Evolutionary conservation across 495 filamentous ascomycete genomes (phyloP).

Genomic region (Cryomyces antarcticus): DNA sequence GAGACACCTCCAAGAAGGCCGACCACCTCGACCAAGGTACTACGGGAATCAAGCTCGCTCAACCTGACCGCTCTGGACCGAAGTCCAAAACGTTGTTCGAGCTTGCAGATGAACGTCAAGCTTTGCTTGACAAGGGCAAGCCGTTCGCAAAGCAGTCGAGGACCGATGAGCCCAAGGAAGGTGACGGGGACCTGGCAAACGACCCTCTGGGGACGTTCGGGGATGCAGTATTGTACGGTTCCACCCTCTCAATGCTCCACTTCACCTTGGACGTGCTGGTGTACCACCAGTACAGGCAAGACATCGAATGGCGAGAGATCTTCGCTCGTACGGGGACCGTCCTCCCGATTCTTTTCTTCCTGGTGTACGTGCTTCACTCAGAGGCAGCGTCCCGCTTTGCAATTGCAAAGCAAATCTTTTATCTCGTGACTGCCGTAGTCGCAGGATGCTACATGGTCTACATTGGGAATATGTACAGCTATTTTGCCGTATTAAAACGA

Average conservation of each 20-base stretch:
- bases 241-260: slow-evolving; percentile 61
- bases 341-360: slow-evolving; percentile 34
- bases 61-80: slow-evolving; percentile 36
- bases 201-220: slow-evolving; percentile 30
- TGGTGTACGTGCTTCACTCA: slow-evolving; percentile 39
- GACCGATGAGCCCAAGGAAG: slow-evolving; percentile 13
- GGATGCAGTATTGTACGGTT: slow-evolving; percentile 43
- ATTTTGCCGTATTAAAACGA: slow-evolving; percentile 79
- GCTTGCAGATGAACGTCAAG: slow-evolving; percentile 36
- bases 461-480: slow-evolving; percentile 57
- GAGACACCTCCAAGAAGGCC: background rate
- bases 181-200: slow-evolving; percentile 12
- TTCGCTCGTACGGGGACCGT: slow-evolving; percentile 29
- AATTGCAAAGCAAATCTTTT: slow-evolving; percentile 35
- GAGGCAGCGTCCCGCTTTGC: slow-evolving; percentile 6
- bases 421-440: slow-evolving; percentile 30
- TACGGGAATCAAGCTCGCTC: slow-evolving; percentile 20
- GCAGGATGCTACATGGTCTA: slow-evolving; percentile 61
- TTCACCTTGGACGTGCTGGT: slow-evolving; percentile 81
- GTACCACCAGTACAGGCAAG: slow-evolving; percentile 68
- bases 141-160: slow-evolving; percentile 12
- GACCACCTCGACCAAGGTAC: background rate
- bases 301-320: slow-evolving; percentile 38
- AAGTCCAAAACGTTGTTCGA: slow-evolving; percentile 40
- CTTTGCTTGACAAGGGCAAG: slow-evolving; percentile 24